A percentile compares a stretch with the other conserved stretches of the same genome.
Evolutionary conservation across 176 grass and related monocot genomes (phyloP).

Genomic region (Oryza glaberrima): DNA sequence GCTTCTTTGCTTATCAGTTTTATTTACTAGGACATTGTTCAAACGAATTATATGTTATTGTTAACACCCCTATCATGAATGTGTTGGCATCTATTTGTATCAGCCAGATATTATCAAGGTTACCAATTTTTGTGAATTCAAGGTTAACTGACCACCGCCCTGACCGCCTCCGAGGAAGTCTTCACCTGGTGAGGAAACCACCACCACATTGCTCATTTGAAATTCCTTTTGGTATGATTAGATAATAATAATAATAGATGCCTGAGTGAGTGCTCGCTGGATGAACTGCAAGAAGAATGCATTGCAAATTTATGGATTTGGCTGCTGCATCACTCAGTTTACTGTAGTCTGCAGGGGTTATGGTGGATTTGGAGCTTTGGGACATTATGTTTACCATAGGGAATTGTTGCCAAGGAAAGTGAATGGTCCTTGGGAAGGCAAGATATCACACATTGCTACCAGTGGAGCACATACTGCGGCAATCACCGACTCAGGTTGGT

Average conservation of each 20-base stretch:
- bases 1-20: too few species aligned
- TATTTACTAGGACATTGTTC: too few species aligned
- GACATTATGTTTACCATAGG: conserved; percentile 87
- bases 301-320: conserved; percentile 43
- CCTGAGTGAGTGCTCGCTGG: not conserved
- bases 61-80: too few species aligned
- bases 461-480: conserved; percentile 90
- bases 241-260: too few species aligned
- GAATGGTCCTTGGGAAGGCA: conserved; percentile 72
- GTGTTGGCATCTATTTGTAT: too few species aligned
- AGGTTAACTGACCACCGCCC: too few species aligned
- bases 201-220: conserved; percentile 37
- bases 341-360: conserved; percentile 97
- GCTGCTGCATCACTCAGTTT: conserved; percentile 70
- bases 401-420: conserved; percentile 79
- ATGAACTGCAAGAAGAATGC: not conserved
- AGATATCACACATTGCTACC: conserved; percentile 81
- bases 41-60: too few species aligned
- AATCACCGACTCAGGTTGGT: conserved; percentile 63
- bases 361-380: conserved; percentile 97
- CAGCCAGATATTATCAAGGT: too few species aligned
- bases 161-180: conserved; percentile 70
- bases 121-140: too few species aligned
- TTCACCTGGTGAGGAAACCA: conserved; percentile 82
- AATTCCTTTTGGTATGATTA: too few species aligned